These are phyloP conservation scores for Tephrocybe sp. DNA, from an alignment of 768 basidiomycete genomes.

Conservation along the genomic window DNA sequence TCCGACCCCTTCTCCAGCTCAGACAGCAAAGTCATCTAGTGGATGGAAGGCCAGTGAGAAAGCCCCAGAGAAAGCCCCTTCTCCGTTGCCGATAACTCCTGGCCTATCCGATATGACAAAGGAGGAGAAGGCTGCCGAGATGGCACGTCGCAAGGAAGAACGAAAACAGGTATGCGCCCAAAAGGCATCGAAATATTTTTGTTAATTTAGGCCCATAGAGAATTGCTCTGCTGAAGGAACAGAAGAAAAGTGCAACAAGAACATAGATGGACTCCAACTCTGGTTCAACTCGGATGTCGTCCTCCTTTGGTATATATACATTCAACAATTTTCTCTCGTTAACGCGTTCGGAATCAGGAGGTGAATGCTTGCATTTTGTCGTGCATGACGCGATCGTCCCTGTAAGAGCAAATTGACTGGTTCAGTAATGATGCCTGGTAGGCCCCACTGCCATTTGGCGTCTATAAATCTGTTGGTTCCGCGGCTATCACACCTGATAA, in stretches of 20 bases:
- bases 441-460: no score
- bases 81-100: constrained; percentile 21
- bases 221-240: constrained; percentile 77
- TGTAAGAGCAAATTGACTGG: no score
- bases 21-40: constrained; percentile 22
- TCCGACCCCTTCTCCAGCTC: constrained; percentile 19
- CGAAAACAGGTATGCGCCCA: constrained; percentile 63
- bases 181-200: neutral
- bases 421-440: no score
- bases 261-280: constrained; percentile 2
- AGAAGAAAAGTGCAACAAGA: constrained; percentile 58
- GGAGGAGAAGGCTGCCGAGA: constrained; percentile 92
- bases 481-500: no score
- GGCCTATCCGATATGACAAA: constrained; percentile 59
- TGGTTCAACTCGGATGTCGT: no score
- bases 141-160: constrained; percentile 89
- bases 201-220: constrained; percentile 50
- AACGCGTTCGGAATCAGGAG: no score
- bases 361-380: no score
- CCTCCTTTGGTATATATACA: no score
- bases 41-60: constrained; percentile 19
- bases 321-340: no score
- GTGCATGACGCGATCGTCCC: no score
- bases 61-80: constrained; percentile 12
- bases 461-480: no score